Percentiles rank a stretch among this genome's conserved stretches.
phyloP scores from a whole-genome alignment of 257 asterid genomes.

The Marsdenia floribunda region DNA sequence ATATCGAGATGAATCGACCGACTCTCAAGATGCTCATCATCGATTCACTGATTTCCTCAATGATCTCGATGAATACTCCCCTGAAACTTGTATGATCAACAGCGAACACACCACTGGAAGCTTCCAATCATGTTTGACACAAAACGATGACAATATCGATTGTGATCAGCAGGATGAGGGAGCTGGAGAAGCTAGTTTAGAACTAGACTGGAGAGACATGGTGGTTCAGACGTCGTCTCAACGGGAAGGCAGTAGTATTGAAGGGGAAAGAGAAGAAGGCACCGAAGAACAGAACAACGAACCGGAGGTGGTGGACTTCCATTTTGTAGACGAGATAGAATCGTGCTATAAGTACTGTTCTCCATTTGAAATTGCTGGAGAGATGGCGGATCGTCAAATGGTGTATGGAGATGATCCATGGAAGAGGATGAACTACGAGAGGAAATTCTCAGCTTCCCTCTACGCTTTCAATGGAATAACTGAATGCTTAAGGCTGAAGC shows the following conservation, averaged over 20 bases:
- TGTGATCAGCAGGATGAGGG: neutral
- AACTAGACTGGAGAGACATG: slow-evolving; percentile 22
- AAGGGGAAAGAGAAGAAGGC: slow-evolving; percentile 24
- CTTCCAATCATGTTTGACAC: slow-evolving; percentile 15
- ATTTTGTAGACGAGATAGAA: slow-evolving; percentile 60
- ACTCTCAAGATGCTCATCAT: slow-evolving; percentile 34
- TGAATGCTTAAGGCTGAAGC: slow-evolving; percentile 61
- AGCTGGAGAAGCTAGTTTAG: slow-evolving; percentile 14
- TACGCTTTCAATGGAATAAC: slow-evolving; percentile 74
- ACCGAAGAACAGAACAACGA: slow-evolving; percentile 16
- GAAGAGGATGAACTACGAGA: slow-evolving; percentile 73
- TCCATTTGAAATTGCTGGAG: slow-evolving; percentile 62
- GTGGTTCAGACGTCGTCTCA: slow-evolving; percentile 19
- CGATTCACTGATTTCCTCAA: slow-evolving; percentile 53
- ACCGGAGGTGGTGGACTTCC: slow-evolving; percentile 44
- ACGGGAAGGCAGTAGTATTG: slow-evolving; percentile 1
- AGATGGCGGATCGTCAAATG: slow-evolving; percentile 27
- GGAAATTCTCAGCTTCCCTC: slow-evolving; percentile 68
- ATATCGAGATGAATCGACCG: slow-evolving; percentile 24
- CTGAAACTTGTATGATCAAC: slow-evolving; percentile 19
- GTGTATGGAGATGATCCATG: slow-evolving; percentile 31
- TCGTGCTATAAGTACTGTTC: slow-evolving; percentile 39
- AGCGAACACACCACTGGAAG: neutral
- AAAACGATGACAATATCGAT: slow-evolving; percentile 3
- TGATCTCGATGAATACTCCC: slow-evolving; percentile 36